A percentile compares a stretch with the other conserved stretches of the same genome.
Conservation (phyloP, 805 yeast species). For the Metschnikowia baotianmanensis region DNA sequence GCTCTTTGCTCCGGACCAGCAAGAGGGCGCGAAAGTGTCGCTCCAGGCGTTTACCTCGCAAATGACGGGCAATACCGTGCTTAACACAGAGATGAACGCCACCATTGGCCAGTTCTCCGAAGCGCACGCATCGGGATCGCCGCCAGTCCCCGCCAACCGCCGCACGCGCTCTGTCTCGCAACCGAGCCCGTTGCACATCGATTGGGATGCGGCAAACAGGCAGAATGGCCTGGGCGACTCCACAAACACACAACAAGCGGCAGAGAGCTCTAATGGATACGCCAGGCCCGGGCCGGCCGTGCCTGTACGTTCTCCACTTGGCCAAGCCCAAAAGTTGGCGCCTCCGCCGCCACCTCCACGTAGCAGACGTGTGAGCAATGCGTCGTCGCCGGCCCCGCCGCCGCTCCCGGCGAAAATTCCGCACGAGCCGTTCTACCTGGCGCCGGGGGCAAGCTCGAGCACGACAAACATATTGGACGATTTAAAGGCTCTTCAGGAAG, state of each 20-base stretch:
- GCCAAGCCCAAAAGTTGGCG: not conserved
- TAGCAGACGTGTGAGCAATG: slow-evolving; percentile 29
- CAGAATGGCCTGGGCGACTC: too few species aligned
- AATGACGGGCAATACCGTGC: slow-evolving; percentile 38
- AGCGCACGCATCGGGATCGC: slow-evolving; percentile 12
- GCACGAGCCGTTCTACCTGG: slow-evolving; percentile 18
- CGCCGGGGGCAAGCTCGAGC: slow-evolving; percentile 21
- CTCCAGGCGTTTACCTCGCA: slow-evolving; percentile 41
- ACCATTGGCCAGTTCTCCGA: slow-evolving; percentile 13
- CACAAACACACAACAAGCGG: too few species aligned
- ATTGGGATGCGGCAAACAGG: not conserved
- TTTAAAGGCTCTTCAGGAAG: slow-evolving; percentile 63
- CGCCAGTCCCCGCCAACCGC: slow-evolving; percentile 39
- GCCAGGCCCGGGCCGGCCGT: slow-evolving; percentile 14
- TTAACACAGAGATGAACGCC: slow-evolving; percentile 37
- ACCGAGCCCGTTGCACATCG: slow-evolving; percentile 20
- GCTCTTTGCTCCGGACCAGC: slow-evolving; percentile 23
- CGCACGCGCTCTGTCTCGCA: slow-evolving; percentile 34
- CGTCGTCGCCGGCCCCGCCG: slow-evolving; percentile 14
- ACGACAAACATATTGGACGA: slow-evolving; percentile 60
- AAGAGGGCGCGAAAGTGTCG: slow-evolving; percentile 30
- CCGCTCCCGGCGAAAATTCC: slow-evolving; percentile 22
- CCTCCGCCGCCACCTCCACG: slow-evolving; percentile 45
- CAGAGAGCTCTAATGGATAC: not conserved
- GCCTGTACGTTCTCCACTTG: slow-evolving; percentile 28